Evolutionary conservation across 345 rosid species (phyloP), one percentile per base, ranked within the genome.

Genomic region (Hypericum perforatum): DNA sequence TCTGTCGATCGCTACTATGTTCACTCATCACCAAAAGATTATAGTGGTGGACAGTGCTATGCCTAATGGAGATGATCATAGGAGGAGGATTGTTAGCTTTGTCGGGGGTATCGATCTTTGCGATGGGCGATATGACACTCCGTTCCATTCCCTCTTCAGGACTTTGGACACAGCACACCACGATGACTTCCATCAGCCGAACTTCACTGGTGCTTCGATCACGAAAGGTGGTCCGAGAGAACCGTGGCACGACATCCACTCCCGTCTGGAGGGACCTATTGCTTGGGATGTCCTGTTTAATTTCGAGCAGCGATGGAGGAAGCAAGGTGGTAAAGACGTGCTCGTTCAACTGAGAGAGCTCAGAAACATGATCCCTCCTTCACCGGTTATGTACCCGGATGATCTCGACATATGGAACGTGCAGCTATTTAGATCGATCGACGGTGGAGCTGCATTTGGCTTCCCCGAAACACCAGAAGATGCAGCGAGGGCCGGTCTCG

Each of bases 161-260:
- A 92, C 98, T 6, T 55, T 92, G 68, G 95, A 83, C 75, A 81
- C 95, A 0, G 95, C 89, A 0, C 98, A 92, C 69, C 95, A 92
- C 52, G 94, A 92, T 61, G 98, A 92, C 70, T 92, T 92, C 69
- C 97, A 92, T 70, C 98, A 92, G 63, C 98, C 98, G 29, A 92
- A 92, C 69, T 92, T 83, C 63, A 13, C 78, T 0, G 95, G 76
- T 37, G 86, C 80, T 42, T 60, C 95, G n/a, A 85, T 92, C 54
- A 74, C 77, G 56, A 92, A 92, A 72, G 98, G 98, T 0, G 98
- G 98, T 63, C 98, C 98, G 13, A 78, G 97, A 76, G 97, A 92
- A 65, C 98, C 98, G 7, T 92, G 98, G 98, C 98, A 92, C 52
- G 98, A 88, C 64, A 88, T 88, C 60, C 98, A 92, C 58, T 92